Base-by-base conservation (phyloP, 2,329 filamentous ascomycete species). In the Mariannaea elegans region DNA sequence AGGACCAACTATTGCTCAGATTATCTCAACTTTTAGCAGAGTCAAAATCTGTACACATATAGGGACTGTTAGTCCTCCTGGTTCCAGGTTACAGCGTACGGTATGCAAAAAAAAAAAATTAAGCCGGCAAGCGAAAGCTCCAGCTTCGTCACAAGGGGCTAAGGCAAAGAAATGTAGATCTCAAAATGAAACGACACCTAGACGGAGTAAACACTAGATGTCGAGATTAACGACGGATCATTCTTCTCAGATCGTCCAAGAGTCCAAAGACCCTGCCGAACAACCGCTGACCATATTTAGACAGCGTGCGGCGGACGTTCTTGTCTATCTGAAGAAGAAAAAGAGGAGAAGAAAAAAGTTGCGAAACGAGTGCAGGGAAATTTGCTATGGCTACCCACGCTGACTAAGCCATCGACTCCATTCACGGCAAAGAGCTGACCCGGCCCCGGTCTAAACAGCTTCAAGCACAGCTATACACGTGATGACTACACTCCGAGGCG, bases 151-250 rank as follows among this genome's bases (percentile, higher is more conserved):
- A n/a, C n/a, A n/a, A n/a, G n/a, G n/a, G n/a, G 29, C 14, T 13
- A 24, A 19, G 14, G 39, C 24, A 21, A 58, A 65, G 61, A 63
- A 76, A 81, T 84, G 82, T 84, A 82, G 82, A 84, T 84, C 82
- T 82, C 81, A 78, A 78, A 82, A 83, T 84, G 82, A 84, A 84
- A 84, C 82, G 78, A 75, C 77, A 79, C 75, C 74, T 78, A 80
- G 81, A 84, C 77, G 75, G 79, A 74, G 70, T 55, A 65, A 59
- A 73, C 67, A 76, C 76, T 78, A 78, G 78, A 69, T 77, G 80
- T 76, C 80, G 82, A 81, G 82, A 84, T 84, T 84, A 84, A 84
- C 81, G 81, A 84, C 77, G 80, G 82, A 84, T 82, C 81, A 64
- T 79, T 81, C 69, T 75, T 83, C 81, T 83, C 70, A 76, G 76